A percentile compares a stretch with the other conserved stretches of the same genome.
Conservation (phyloP, 1,139 yeast species). For the Zygosaccharomyces pseudobailii region DNA sequence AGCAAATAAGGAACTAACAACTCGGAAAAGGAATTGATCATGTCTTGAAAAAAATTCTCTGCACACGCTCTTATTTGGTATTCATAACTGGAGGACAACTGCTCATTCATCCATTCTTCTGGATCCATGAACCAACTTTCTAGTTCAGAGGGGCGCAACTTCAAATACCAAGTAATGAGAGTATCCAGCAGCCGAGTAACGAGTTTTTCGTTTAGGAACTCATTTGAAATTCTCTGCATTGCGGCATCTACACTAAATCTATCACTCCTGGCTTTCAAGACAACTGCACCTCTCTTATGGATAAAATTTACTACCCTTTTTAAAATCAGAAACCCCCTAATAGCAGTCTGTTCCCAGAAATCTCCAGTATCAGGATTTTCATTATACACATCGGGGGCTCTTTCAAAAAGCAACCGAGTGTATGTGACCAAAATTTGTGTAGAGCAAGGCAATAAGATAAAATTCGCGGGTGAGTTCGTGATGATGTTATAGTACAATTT, state of each 20-base stretch:
- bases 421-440: conserved; percentile 55
- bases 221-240: conserved; percentile 45
- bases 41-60: conserved; percentile 74
- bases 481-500: conserved; percentile 60
- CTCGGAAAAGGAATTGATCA: conserved; percentile 60
- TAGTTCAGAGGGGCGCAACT: conserved; percentile 67
- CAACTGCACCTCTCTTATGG: conserved; percentile 59
- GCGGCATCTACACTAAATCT: conserved; percentile 57
- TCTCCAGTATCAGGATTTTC: conserved; percentile 46
- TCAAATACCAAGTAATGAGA: conserved; percentile 66
- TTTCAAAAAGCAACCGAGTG: conserved; percentile 54
- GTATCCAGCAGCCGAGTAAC: conserved; percentile 58
- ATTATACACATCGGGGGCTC: conserved; percentile 56
- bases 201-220: conserved; percentile 54
- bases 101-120: conserved; percentile 89
- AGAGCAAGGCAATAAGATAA: conserved; percentile 63
- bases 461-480: conserved; percentile 53
- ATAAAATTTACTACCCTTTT: conserved; percentile 60
- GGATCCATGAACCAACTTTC: conserved; percentile 83
- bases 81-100: conserved; percentile 73
- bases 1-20: conserved; percentile 58
- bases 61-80: conserved; percentile 84
- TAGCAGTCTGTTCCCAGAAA: conserved; percentile 73
- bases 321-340: conserved; percentile 63
- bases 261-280: conserved; percentile 60